Base-by-base conservation (phyloP, 2,329 filamentous ascomycete genomes). In the Daldinia sp. region DNA sequence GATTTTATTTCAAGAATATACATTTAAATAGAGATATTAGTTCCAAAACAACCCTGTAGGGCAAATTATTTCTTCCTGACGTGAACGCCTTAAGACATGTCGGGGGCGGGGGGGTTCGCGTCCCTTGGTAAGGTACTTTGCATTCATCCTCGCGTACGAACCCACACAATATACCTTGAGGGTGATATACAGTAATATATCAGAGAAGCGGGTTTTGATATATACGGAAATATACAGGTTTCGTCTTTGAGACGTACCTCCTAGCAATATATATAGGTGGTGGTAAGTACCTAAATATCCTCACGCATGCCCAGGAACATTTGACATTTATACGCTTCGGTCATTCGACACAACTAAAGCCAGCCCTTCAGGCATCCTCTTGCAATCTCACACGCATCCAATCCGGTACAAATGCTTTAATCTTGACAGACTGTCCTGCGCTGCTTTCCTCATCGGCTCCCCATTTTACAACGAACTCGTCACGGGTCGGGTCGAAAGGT, bases 341-440 rank as follows among this genome's bases (percentile, higher is more conserved):
- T n/a, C 25, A 19, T 17, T 51, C 17, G 48, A 23, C 39, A 5
- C 35, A 34, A 52, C 3, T 19, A 32, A 52, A 30, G 15, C 17
- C 15, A 27, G 23, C 17, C 5, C 7, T 15, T 23, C 5, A 50
- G 15, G 29, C 4, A 0, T 34, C 34, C 45, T 63, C 59, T 4
- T 10, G 17, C 45, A 86, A 68, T 11, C 77, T 77, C 17, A 70
- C 69, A 55, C 81, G 78, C 73, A 88, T 58, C 94, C 94, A 98
- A 37, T 87, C 82, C 0, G 94, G 93, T 70, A 97, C 88, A 77
- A 97, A 91, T 0, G 94, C 92, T 80, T 91, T 93, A 32, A 93
- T 67, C 85, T 82, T 86, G 55, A 84, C 74, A 27, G 69, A 72
- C 69, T 72, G 58, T 11, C 72, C 73, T 1, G 70, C 75, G 45